Conservation (phyloP, 306 rosid species). For the Carpinus viminea region DNA sequence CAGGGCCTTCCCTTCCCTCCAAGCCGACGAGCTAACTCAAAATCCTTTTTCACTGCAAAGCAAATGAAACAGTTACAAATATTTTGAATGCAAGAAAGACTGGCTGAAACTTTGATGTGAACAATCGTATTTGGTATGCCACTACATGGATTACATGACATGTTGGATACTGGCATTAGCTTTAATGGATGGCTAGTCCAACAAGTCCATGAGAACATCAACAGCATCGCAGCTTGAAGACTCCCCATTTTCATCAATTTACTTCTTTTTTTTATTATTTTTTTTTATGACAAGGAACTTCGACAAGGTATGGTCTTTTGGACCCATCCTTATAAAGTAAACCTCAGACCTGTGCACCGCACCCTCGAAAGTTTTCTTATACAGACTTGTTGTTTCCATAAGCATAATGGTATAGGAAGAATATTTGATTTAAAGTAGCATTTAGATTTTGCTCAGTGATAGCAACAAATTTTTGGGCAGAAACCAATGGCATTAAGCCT, state of each 20-base stretch:
- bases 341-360: no score
- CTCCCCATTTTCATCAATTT: neutral
- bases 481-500: neutral
- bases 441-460: neutral
- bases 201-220: neutral
- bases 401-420: neutral
- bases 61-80: slow-evolving; percentile 17
- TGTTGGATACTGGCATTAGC: neutral
- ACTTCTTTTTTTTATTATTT: neutral
- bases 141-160: neutral
- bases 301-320: no score
- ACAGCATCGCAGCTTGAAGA: neutral
- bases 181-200: neutral
- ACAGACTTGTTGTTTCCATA: neutral
- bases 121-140: neutral
- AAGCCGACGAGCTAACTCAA: slow-evolving; percentile 86
- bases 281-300: no score
- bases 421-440: neutral
- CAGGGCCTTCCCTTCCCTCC: slow-evolving; percentile 71
- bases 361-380: no score
- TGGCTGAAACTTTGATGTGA: neutral
- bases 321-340: no score
- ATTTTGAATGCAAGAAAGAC: neutral
- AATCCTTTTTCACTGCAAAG: slow-evolving; percentile 80
- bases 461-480: neutral